Percentiles rank a stretch among this genome's conserved stretches.
Conservation (phyloP, 2,329 filamentous ascomycete genomes). For the Furcasterigmium furcatum region DNA sequence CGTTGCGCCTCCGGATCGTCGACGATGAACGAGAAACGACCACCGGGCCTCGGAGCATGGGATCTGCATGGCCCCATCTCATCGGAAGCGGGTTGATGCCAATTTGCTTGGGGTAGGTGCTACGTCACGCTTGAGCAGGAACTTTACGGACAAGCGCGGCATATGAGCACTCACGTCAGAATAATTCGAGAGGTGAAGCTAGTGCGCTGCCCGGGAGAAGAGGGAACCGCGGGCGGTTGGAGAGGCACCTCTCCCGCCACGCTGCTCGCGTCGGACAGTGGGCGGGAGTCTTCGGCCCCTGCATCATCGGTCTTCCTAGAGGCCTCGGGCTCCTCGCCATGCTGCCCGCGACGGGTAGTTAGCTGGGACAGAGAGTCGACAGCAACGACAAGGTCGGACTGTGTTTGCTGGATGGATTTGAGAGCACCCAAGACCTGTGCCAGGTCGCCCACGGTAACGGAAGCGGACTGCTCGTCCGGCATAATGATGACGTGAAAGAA, state of each 20-base stretch:
- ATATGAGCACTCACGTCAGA: conserved; percentile 39
- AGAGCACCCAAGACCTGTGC: conserved; percentile 27
- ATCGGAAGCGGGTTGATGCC: conserved; percentile 89
- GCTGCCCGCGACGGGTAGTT: neutral
- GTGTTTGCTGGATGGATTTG: conserved; percentile 34
- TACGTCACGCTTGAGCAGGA: conserved; percentile 20
- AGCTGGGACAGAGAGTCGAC: conserved; percentile 34
- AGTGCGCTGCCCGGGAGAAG: conserved; percentile 33
- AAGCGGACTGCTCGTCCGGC: too few relatives aligned
- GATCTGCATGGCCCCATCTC: conserved; percentile 81
- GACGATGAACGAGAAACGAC: conserved; percentile 75
- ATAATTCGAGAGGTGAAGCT: conserved; percentile 52
- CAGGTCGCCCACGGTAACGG: conserved; percentile 18
- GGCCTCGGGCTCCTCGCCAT: too few relatives aligned
- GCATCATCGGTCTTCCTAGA: too few relatives aligned
- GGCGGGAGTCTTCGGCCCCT: neutral
- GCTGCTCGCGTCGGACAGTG: conserved; percentile 6
- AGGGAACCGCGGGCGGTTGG: conserved; percentile 17
- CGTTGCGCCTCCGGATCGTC: conserved; percentile 79
- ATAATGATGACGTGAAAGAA: too few relatives aligned
- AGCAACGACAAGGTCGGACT: conserved; percentile 34
- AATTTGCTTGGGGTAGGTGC: conserved; percentile 88
- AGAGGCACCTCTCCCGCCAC: conserved; percentile 8
- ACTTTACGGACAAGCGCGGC: neutral
- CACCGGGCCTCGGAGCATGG: conserved; percentile 75